Evolutionary conservation across 1,284 basidiomycete genomes (phyloP), one percentile per base, ranked within the genome.

Genomic region (Ustilago tritici): DNA sequence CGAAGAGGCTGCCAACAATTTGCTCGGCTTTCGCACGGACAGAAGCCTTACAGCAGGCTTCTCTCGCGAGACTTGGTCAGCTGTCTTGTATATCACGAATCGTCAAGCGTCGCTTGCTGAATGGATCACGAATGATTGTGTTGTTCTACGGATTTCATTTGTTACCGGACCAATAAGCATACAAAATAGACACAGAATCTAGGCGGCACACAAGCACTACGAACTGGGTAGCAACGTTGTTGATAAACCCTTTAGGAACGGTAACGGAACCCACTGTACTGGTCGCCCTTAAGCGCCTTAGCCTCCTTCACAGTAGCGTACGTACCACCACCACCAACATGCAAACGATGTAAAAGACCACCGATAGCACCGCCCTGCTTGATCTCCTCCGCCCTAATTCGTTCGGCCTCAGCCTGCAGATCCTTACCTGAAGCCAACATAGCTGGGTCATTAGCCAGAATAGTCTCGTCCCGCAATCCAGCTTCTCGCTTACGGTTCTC

Each of bases 391-490:
- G 63, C 64, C 7, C 67, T 31, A 46, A 78, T 65, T 2, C 47
- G 57, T 11, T 56, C 78, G 3, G 65, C 70, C 53, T 75, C 77
- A 10, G 65, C 67, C 17, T 63, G 62, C 9, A 73, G 57, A 23
- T 71, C 71, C 50, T 56, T 62, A 23, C 70, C 74, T 19, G 70
- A 66, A 14, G 56, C 62, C 3, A 60, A 40, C 38, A 70, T 50
- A 8, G 57, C 62, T 3, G 70, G 58, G 31, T 74, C 66, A 36
- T 62, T 40, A 19, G 75, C 78, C 32, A 82, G 64, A 72, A 93
- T 92, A 55, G 91, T 88, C 76, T 93, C 92, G 76, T 92, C 89
- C 12, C 91, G 88, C 70, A 91, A 90, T 5, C 92, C 92, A 15
- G 89, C 87, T 5, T 91, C 90, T 10, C 91, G 88, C 47, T 87